Evolutionary conservation across 371 early-diverging fungal species (phyloP).

Genomic region (Basidiobolus heterosporus): DNA sequence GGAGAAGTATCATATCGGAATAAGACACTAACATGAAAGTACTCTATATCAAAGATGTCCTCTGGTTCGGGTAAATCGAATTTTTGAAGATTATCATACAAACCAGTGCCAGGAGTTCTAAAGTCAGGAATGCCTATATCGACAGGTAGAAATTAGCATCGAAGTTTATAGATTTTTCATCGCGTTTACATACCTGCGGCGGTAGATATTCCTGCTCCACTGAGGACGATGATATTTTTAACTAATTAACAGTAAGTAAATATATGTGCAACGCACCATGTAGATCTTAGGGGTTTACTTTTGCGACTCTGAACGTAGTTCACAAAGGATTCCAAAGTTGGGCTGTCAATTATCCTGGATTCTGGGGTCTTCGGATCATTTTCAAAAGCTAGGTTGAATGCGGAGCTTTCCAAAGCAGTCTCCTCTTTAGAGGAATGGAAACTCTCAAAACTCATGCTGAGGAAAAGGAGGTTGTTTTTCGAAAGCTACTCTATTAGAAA

Average conservation of each 20-base stretch:
- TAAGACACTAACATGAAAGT: slow-evolving; percentile 40
- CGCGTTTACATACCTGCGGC: slow-evolving; percentile 39
- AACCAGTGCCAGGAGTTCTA: slow-evolving; percentile 77
- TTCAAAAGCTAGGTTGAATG: too few relatives aligned
- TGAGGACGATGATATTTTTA: slow-evolving; percentile 74
- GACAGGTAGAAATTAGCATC: slow-evolving; percentile 6
- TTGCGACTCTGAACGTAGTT: slow-evolving; percentile 32
- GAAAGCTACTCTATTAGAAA: too few relatives aligned
- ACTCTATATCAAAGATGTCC: slow-evolving; percentile 85
- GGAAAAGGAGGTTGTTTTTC: too few relatives aligned
- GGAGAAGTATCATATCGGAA: too few relatives aligned
- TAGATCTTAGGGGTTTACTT: slow-evolving; percentile 9
- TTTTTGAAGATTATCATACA: slow-evolving; percentile 74
- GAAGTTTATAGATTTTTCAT: slow-evolving; percentile 5
- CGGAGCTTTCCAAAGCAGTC: too few relatives aligned
- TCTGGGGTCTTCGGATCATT: neutral
- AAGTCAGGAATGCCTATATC: slow-evolving; percentile 69
- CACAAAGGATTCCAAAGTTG: slow-evolving; percentile 32
- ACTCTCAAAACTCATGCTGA: too few relatives aligned
- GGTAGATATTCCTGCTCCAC: slow-evolving; percentile 92
- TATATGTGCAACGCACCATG: too few relatives aligned
- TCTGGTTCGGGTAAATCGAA: slow-evolving; percentile 82
- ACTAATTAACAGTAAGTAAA: slow-evolving; percentile 13
- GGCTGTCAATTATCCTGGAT: neutral
- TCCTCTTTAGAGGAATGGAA: too few relatives aligned